phyloP scores from a whole-genome alignment of 164 flowering plant genomes.

The Vitis labrusca region DNA sequence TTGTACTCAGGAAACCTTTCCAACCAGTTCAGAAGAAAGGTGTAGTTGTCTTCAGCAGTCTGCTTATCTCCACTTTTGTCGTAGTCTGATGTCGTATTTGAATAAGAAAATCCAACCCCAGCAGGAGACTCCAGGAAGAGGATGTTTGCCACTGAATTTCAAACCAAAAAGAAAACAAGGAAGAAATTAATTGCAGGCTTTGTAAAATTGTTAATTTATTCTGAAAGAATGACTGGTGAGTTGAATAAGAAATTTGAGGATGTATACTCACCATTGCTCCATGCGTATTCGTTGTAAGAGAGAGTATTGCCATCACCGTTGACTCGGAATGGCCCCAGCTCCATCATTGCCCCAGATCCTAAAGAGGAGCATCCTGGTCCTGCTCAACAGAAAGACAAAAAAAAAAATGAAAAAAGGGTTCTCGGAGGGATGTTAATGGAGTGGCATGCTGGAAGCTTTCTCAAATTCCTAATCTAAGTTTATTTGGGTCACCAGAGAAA shows the following conservation, averaged over 20 bases:
- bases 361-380: conserved; percentile 52
- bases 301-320: conserved; percentile 29
- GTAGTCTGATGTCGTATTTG: conserved; percentile 39
- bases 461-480: too few species aligned
- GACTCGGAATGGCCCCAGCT: conserved; percentile 42
- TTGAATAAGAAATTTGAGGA: neutral
- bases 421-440: too few species aligned
- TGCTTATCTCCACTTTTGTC: conserved; percentile 27
- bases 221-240: neutral
- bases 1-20: too few species aligned
- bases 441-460: too few species aligned
- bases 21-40: conserved; percentile 41
- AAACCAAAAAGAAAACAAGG: neutral
- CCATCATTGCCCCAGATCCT: conserved; percentile 43
- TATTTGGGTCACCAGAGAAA: too few species aligned
- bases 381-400: conserved; percentile 4
- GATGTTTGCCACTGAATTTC: conserved; percentile 36
- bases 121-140: conserved; percentile 48
- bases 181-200: too few species aligned
- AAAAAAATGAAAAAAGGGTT: too few species aligned
- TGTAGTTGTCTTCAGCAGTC: conserved; percentile 38
- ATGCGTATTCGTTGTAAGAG: conserved; percentile 18
- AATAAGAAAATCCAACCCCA: conserved; percentile 50
- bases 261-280: conserved; percentile 30
- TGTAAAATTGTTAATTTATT: neutral